These are phyloP conservation scores for Cyathus striatus DNA, from an alignment of 768 basidiomycete genomes.

Conservation along the genomic window DNA sequence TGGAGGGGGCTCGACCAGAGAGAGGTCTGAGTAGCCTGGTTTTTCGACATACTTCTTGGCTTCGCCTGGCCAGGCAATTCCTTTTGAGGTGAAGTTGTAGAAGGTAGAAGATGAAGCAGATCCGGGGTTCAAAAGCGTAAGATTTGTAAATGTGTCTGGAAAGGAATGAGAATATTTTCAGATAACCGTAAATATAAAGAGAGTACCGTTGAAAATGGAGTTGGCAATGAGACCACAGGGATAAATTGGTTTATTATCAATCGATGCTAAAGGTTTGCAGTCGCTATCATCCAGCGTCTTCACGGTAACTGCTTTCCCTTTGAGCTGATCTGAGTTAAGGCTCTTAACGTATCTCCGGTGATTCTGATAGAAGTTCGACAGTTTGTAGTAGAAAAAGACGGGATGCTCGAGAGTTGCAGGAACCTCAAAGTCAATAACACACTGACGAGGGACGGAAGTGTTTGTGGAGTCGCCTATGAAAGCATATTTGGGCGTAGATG, in stretches of 20 bases:
- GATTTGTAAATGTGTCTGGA: conserved; percentile 75
- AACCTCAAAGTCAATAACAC: conserved; percentile 77
- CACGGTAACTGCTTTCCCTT: conserved; percentile 56
- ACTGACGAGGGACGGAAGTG: conserved; percentile 47
- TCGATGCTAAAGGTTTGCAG: conserved; percentile 82
- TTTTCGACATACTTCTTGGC: conserved; percentile 74
- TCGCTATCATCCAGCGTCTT: conserved; percentile 58
- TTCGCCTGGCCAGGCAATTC: conserved; percentile 97
- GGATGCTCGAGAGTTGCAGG: conserved; percentile 69
- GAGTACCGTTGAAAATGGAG: conserved; percentile 88
- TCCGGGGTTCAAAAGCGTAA: conserved; percentile 50
- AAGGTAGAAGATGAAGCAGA: conserved; percentile 33
- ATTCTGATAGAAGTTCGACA: conserved; percentile 97
- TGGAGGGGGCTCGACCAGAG: conserved; percentile 83
- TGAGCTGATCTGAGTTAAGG: conserved; percentile 77
- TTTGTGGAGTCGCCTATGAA: conserved; percentile 58
- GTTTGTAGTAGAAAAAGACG: conserved; percentile 94
- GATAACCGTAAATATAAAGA: not conserved
- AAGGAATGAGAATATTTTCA: conserved; percentile 3
- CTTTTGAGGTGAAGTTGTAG: conserved; percentile 70
- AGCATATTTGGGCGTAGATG: conserved; percentile 66
- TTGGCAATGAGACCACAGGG: conserved; percentile 98
- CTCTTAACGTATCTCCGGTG: conserved; percentile 97
- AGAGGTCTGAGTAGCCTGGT: conserved; percentile 49
- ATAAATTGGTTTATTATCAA: conserved; percentile 61